Evolutionary conservation across 345 rosid species (phyloP).

Genomic region (Passiflora organensis): DNA sequence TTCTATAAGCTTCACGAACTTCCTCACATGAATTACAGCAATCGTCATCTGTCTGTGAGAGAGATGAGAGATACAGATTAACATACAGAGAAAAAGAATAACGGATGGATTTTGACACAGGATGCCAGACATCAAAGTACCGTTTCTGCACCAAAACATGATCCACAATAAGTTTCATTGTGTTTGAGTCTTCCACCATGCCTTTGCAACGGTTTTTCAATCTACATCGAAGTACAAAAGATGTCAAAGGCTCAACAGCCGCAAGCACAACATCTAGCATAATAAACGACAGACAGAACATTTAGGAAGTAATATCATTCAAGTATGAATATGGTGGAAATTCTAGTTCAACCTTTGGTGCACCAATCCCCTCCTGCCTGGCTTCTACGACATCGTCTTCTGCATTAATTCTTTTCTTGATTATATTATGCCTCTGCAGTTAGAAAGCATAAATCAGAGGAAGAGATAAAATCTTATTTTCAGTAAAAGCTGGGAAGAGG

Average conservation of each 20-base stretch:
- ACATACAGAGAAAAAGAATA: neutral
- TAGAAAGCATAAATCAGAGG: neutral
- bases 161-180: slow-evolving; percentile 25
- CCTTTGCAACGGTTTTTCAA: slow-evolving; percentile 29
- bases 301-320: neutral
- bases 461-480: neutral
- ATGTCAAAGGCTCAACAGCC: neutral
- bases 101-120: neutral
- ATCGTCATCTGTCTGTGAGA: slow-evolving; percentile 25
- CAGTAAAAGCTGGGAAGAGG: neutral
- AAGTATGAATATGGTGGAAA: too few species aligned
- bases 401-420: slow-evolving; percentile 23
- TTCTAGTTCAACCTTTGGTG: slow-evolving; percentile 14
- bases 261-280: neutral
- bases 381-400: slow-evolving; percentile 22
- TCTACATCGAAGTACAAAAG: slow-evolving; percentile 9
- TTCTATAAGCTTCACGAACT: slow-evolving; percentile 29
- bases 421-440: slow-evolving; percentile 26
- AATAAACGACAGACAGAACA: neutral
- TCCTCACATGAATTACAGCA: slow-evolving; percentile 31
- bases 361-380: slow-evolving; percentile 29
- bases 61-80: slow-evolving; percentile 2
- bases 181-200: slow-evolving; percentile 34
- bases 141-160: slow-evolving; percentile 31
- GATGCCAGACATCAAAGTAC: slow-evolving; percentile 11